Evolutionary conservation across 805 yeast species (phyloP), one percentile per base, ranked within the genome.

Genomic region (Yarrowia sp.): DNA sequence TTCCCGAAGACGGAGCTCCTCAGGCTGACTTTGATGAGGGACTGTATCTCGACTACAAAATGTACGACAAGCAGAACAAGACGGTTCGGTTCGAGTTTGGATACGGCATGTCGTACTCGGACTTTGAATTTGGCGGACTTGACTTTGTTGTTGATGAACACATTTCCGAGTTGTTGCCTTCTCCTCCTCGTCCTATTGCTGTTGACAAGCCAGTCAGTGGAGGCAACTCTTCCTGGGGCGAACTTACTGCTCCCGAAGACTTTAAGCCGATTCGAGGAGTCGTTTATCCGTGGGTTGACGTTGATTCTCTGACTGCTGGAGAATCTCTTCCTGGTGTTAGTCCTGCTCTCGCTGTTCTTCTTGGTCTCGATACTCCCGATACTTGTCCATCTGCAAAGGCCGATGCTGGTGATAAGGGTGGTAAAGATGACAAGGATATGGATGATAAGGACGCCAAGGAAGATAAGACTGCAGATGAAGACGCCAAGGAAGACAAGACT

Each of bases 41-140:
- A 51, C 72, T 82, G n/a, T 82, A 77, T 68, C 70, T 83, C 61
- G 89, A 84, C 71, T 85, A 86, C 75, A 75, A 84, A 61, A 81
- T 79, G 70, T 85, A 84, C 72, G 87, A 84, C 69, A 81, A 81
- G 70, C 78, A 81, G 67, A 80, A 81, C 65, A 81, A 84, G 46
- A 78, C 78, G 67, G 87, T 88, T n/a, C 73, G 87, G 56, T 86
- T 72, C 70, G 87, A 83, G 67, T 86, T 86, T 72, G 89, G 89
- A 2, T 83, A 71, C 74, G 89, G 89, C 6, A 72, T 85, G 54
- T 82, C 87, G 1, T 85, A 83, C 70, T 77, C 87, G 3, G 76
- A 75, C 40, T 78, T 75, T 66, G 66, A 73, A 2, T 68, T 77
- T 33, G 69, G 74, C 10, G 75, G 72, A 21, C 70, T 83, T 48